A percentile compares a stretch with the other conserved stretches of the same genome.
phyloP scores from a whole-genome alignment of 2,329 filamentous ascomycete genomes.

The Myriosclerotinia scirpicola region DNA sequence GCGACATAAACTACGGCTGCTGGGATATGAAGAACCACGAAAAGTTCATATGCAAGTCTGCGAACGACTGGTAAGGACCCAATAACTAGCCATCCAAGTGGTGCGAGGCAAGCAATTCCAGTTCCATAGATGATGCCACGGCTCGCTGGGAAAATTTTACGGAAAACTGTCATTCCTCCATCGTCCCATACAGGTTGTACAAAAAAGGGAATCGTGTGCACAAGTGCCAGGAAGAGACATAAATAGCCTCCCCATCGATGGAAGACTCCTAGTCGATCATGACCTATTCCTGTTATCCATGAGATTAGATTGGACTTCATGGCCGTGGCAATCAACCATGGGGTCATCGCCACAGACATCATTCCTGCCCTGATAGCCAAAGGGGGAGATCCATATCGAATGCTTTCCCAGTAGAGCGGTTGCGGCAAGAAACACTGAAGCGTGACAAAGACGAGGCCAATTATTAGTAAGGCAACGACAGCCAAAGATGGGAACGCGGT shows the following conservation, averaged over 20 bases:
- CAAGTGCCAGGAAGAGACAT: conserved; percentile 75
- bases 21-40: conserved; percentile 79
- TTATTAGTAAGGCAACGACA: conserved; percentile 65
- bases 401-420: conserved; percentile 86
- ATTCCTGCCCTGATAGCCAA: conserved; percentile 85
- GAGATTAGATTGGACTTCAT: conserved; percentile 90
- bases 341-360: conserved; percentile 87
- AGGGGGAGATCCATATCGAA: conserved; percentile 82
- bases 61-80: conserved; percentile 80
- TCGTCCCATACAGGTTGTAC: conserved; percentile 84
- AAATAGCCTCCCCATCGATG: conserved; percentile 91
- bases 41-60: conserved; percentile 78
- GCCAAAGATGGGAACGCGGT: conserved; percentile 80
- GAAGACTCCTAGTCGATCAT: conserved; percentile 87
- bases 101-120: conserved; percentile 77
- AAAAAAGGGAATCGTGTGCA: conserved; percentile 89
- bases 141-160: conserved; percentile 63
- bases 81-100: conserved; percentile 78
- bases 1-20: conserved; percentile 78
- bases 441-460: conserved; percentile 69
- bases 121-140: conserved; percentile 79
- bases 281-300: conserved; percentile 83
- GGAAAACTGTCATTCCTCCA: conserved; percentile 68
- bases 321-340: conserved; percentile 86
- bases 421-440: conserved; percentile 85